Evolutionary conservation across 805 yeast genomes (phyloP), one percentile per base, ranked within the genome.

Genomic region (Ogataea neopini): DNA sequence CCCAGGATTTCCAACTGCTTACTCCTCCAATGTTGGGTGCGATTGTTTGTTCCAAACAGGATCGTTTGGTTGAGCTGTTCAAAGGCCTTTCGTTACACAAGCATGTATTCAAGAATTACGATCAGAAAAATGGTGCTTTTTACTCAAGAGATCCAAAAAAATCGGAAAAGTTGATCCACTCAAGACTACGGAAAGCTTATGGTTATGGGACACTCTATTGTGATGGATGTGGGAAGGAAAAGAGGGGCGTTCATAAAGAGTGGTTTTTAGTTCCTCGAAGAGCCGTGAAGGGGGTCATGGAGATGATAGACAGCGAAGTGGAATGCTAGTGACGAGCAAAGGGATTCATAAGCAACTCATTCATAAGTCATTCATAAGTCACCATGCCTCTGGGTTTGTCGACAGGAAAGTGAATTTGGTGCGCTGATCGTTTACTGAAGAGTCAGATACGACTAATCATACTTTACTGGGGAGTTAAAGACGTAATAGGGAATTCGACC

Each of bases 231-330:
- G 43, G 41, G 4, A 32, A 46, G 11, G 28, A 45, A 9, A 48
- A 45, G 15, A 35, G 45, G 37, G 63, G 62, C 3, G 56, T 58
- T 10, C 85, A 80, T 57, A 68, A 67, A 13, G 85, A 80, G 56
- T 80, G 84, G 84, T 80, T 80, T 50, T 59, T 77, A n/a, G 59
- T 80, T 0, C 82, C 83, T 0, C 70, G 76, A 48, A 58, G 52
- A 22, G 71, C 72, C 6, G 38, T 78, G 6, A 43, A 51, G 8
- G 26, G 38, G 9, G 67, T 77, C 2, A 70, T 67, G 53, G 48
- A 50, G 9, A 22, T 66, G 1, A 68, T 76, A 8, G 74, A 75
- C 47, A 40, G n/a, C n/a, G n/a, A n/a, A n/a, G n/a, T n/a, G n/a
- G n/a, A n/a, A n/a, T n/a, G n/a, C n/a, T n/a, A n/a, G n/a, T n/a